Percentiles rank a stretch among this genome's conserved stretches.
phyloP scores from a whole-genome alignment of 306 rosid species.

The Malus fusca region DNA sequence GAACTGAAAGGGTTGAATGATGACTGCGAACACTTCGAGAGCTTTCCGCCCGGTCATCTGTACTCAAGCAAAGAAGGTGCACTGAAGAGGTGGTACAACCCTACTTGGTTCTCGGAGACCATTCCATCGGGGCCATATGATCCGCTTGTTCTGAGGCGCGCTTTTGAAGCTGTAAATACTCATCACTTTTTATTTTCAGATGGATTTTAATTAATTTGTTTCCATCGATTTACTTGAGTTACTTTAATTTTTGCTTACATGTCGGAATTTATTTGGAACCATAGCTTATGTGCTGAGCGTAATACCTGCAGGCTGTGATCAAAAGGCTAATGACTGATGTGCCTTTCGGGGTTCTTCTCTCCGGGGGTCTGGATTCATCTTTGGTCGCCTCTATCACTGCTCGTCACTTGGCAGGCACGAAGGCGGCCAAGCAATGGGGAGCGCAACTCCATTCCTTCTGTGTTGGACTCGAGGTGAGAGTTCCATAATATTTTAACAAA shows the following conservation, averaged over 20 bases:
- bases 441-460: conserved; percentile 88
- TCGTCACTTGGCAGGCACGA: conserved; percentile 72
- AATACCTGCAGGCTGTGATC: conserved; percentile 61
- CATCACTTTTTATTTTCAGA: background rate
- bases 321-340: conserved; percentile 97
- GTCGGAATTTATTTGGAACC: too few species aligned
- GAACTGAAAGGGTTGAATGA: conserved; percentile 84
- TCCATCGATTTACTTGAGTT: background rate
- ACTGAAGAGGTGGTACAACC: conserved; percentile 79
- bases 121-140: conserved; percentile 85
- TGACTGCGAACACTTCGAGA: conserved; percentile 83
- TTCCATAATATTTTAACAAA: background rate
- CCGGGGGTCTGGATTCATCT: conserved; percentile 91
- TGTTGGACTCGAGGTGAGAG: conserved; percentile 76
- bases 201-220: background rate
- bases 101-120: conserved; percentile 81
- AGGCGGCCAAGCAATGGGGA: conserved; percentile 92
- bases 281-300: conserved; percentile 6
- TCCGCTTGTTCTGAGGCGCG: conserved; percentile 62
- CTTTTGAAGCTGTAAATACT: conserved; percentile 63
- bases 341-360: conserved; percentile 89
- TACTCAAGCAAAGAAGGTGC: conserved; percentile 85
- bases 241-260: background rate
- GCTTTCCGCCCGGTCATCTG: conserved; percentile 86
- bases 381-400: conserved; percentile 92